These are phyloP conservation scores for Setaria italica DNA, from an alignment of 202 grass and related monocot genomes.

Conservation along the genomic window DNA sequence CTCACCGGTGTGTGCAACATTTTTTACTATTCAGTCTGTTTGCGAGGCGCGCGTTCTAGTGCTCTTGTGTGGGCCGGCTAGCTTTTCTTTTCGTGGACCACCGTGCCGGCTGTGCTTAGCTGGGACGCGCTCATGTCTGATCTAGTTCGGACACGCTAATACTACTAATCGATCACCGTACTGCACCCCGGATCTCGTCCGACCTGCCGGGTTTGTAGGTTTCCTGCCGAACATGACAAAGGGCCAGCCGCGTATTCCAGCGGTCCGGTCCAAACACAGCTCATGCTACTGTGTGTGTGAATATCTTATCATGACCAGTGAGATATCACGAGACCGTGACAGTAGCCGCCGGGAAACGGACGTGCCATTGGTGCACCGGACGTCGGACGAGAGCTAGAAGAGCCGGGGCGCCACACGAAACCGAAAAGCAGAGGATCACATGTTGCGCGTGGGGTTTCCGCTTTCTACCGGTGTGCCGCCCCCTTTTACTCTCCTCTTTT, in stretches of 20 bases:
- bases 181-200: neutral
- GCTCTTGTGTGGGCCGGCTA: too few species aligned
- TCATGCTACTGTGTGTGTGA: neutral
- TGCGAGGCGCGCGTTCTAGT: too few species aligned
- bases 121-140: neutral
- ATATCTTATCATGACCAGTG: neutral
- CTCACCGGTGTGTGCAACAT: too few species aligned
- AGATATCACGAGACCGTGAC: slow-evolving; percentile 33
- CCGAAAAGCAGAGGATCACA: slow-evolving; percentile 45
- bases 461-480: neutral
- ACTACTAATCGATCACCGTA: too few species aligned
- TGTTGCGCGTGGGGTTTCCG: slow-evolving; percentile 7
- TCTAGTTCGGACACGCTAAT: neutral
- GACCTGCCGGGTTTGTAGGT: neutral
- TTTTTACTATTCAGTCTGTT: too few species aligned
- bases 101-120: neutral
- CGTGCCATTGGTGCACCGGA: neutral
- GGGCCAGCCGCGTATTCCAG: neutral
- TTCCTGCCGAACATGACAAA: neutral
- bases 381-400: too few species aligned
- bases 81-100: neutral
- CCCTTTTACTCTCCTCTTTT: neutral
- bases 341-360: neutral
- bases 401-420: neutral
- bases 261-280: neutral